Conservation (phyloP, 352 stramenopile genomes). For the Pseudoperonospora humuli region DNA sequence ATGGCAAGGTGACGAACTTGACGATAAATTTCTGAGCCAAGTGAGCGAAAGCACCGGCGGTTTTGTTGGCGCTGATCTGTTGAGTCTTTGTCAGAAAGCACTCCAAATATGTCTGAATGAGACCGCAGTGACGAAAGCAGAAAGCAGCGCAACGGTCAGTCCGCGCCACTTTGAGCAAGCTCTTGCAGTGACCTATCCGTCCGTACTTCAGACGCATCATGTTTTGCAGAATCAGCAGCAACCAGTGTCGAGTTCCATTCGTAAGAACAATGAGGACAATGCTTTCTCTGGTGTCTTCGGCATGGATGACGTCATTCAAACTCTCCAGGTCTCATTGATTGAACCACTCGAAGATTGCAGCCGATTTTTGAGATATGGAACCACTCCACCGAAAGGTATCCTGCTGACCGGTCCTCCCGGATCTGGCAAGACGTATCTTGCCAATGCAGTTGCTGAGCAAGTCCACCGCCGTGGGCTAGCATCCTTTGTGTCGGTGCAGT, state of each 20-base stretch:
- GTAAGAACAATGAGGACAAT: conserved; percentile 4
- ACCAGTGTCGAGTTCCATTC: conserved; percentile 22
- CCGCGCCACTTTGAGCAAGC: conserved; percentile 76
- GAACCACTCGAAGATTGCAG: conserved; percentile 94
- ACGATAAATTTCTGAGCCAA: conserved; percentile 73
- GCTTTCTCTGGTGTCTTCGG: conserved; percentile 90
- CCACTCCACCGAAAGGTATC: conserved; percentile 94
- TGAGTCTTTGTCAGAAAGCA: conserved; percentile 68
- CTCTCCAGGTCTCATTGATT: conserved; percentile 94
- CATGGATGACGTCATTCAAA: conserved; percentile 93
- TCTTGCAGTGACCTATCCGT: conserved; percentile 89
- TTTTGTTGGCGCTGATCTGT: conserved; percentile 87
- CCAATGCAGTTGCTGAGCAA: conserved; percentile 52
- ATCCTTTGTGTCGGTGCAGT: conserved; percentile 84
- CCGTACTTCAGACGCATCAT: conserved; percentile 92
- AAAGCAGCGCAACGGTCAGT: conserved; percentile 8
- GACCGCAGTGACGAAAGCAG: neutral
- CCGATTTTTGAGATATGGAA: conserved; percentile 95
- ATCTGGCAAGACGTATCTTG: conserved; percentile 97
- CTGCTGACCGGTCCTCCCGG: conserved; percentile 97
- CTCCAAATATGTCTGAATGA: conserved; percentile 61
- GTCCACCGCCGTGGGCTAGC: conserved; percentile 51
- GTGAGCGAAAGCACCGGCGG: conserved; percentile 94
- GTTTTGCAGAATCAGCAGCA: conserved; percentile 72
- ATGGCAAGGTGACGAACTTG: conserved; percentile 49